A percentile compares a stretch with the other conserved stretches of the same genome.
Conservation (phyloP, 2,329 filamentous ascomycete genomes). For the Penicillium expansum region DNA sequence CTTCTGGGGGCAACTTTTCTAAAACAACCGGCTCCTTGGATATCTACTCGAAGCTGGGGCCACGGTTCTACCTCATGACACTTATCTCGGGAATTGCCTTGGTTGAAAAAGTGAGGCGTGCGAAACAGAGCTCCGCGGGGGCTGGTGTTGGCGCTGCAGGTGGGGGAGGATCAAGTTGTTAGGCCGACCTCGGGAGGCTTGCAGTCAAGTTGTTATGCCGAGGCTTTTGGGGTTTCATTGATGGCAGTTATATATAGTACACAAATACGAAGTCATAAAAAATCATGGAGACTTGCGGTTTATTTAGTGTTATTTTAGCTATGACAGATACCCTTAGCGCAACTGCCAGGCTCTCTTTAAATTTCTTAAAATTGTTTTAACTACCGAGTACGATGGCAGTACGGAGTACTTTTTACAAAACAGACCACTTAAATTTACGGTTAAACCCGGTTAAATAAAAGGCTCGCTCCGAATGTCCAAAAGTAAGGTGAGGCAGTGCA, state of each 20-base stretch:
- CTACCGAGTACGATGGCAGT: neutral
- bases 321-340: neutral
- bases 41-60: slow-evolving; percentile 27
- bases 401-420: neutral
- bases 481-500: slow-evolving; percentile 17
- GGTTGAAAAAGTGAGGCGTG: slow-evolving; percentile 25
- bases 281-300: neutral
- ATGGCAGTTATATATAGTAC: neutral
- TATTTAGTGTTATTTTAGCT: neutral
- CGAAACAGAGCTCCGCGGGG: slow-evolving; percentile 8
- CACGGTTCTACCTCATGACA: slow-evolving; percentile 31
- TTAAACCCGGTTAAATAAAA: neutral
- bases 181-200: no score
- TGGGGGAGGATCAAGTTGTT: no score
- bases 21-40: slow-evolving; percentile 35
- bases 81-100: slow-evolving; percentile 29
- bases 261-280: neutral
- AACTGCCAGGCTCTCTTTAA: no score
- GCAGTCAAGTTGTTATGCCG: neutral
- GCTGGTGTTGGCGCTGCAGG: neutral
- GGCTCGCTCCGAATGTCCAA: neutral
- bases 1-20: slow-evolving; percentile 23
- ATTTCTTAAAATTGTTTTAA: neutral
- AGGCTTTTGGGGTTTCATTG: neutral
- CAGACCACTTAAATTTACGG: neutral